Base-by-base conservation (phyloP, 495 filamentous ascomycete species). In the Podospora tetraspora region DNA sequence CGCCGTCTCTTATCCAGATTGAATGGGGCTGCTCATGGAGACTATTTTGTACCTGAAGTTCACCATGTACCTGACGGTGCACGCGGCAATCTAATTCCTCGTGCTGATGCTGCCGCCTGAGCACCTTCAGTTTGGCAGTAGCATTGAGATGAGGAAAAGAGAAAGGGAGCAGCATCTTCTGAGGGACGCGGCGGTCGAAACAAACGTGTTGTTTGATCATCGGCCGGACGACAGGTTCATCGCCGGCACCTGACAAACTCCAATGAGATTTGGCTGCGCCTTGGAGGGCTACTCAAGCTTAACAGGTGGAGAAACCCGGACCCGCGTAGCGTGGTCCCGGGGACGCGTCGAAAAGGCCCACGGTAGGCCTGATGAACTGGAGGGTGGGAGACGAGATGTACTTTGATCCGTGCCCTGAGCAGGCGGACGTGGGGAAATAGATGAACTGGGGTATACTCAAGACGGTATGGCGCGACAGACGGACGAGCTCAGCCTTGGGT, bases 51-150 rank as follows among this genome's bases (percentile, higher is more conserved):
- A 88, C 64, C 83, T 85, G 11, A 74, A 78, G 66, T 80, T 85
- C 59, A 85, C 85, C 8, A 79, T 88, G 30, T 82, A 86, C 72
- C 76, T 89, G 16, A 88, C 86, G 37, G 80, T 87, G 68, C 83
- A 81, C 62, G 82, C 83, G 61, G 81, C 78, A 62, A 76, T 87
- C 64, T 84, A 85, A 64, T 86, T 86, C 59, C 74, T 85, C 32
- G 78, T 72, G 63, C 72, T 77, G 27, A 81, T 83, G 24, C 76
- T 84, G 64, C 79, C 76, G 64, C 69, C 72, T 4, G 61, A 75
- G 13, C 66, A 78, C 57, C 78, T 76, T 61, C 69, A 71, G 58
- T 66, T 80, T 68, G 59, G 58, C 43, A 74, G 67, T 60, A 34
- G 29, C 27, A 66, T 12, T 59, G 57, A 76, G 61, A 67, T 71